Conservation (phyloP, 2,329 filamentous ascomycete species). For the Colletotrichum graminicola region DNA sequence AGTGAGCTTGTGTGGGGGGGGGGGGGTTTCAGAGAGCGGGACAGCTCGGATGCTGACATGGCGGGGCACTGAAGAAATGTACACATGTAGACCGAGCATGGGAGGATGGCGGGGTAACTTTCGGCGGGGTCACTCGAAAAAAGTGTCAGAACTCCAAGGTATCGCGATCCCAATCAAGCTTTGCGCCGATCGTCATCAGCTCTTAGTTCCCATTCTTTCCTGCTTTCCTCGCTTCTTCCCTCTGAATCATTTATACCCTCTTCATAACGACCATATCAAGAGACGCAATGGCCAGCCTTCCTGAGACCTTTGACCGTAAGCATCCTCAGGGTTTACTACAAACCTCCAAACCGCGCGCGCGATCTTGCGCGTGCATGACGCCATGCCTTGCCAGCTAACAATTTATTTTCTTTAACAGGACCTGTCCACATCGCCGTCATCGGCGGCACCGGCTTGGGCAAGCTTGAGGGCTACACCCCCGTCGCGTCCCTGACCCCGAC, state of each 20-base stretch:
- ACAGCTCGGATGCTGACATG: slow-evolving; percentile 26
- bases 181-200: slow-evolving; percentile 1
- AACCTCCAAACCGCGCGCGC: slow-evolving; percentile 10
- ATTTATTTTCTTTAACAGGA: slow-evolving; percentile 54
- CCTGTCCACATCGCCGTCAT: slow-evolving; percentile 89
- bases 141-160: slow-evolving; percentile 18
- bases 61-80: slow-evolving; percentile 40
- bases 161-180: slow-evolving; percentile 1
- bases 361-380: slow-evolving; percentile 1
- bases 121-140: slow-evolving; percentile 37
- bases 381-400: slow-evolving; percentile 10
- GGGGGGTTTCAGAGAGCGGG: slow-evolving; percentile 22
- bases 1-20: slow-evolving; percentile 20
- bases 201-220: slow-evolving; percentile 1
- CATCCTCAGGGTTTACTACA: not conserved
- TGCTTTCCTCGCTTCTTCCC: not conserved
- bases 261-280: not conserved
- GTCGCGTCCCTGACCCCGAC: slow-evolving; percentile 80
- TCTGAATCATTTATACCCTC: not conserved
- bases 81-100: not conserved
- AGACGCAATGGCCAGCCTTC: slow-evolving; percentile 64
- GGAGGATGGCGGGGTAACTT: slow-evolving; percentile 39
- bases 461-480: slow-evolving; percentile 87
- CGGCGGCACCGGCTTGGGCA: slow-evolving; percentile 91
- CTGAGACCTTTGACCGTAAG: slow-evolving; percentile 70